Percentiles rank a stretch among this genome's conserved stretches.
Conservation (phyloP, 345 rosid genomes). For the Brassica carinata region DNA sequence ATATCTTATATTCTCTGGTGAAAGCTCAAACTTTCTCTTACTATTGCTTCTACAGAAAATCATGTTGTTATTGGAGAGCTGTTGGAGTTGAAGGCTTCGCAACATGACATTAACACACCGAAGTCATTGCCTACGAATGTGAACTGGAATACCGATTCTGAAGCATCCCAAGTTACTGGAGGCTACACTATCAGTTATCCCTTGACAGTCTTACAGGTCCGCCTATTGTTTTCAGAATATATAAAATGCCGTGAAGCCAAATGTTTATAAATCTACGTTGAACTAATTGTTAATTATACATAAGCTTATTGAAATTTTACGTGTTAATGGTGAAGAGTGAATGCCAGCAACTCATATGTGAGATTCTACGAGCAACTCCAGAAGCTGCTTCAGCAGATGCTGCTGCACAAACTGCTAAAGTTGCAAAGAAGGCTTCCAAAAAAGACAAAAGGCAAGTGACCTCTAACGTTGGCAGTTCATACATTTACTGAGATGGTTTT, state of each 20-base stretch:
- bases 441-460: slow-evolving; percentile 77
- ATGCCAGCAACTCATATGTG: slow-evolving; percentile 99
- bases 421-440: slow-evolving; percentile 75
- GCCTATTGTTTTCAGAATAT: slow-evolving; percentile 17
- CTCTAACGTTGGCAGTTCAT: slow-evolving; percentile 22
- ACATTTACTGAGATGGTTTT: slow-evolving; percentile 18
- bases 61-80: slow-evolving; percentile 95
- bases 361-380: slow-evolving; percentile 97
- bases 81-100: slow-evolving; percentile 72
- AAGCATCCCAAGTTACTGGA: slow-evolving; percentile 84
- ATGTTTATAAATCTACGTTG: slow-evolving; percentile 28
- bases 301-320: slow-evolving; percentile 17
- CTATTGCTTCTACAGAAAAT: slow-evolving; percentile 59
- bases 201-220: slow-evolving; percentile 92
- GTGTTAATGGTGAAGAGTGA: slow-evolving; percentile 66
- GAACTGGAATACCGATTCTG: slow-evolving; percentile 75
- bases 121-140: slow-evolving; percentile 61
- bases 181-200: slow-evolving; percentile 94
- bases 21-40: slow-evolving; percentile 27
- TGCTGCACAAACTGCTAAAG: slow-evolving; percentile 95
- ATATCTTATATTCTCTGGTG: slow-evolving; percentile 4
- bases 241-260: slow-evolving; percentile 13
- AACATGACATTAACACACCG: slow-evolving; percentile 68
- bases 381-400: slow-evolving; percentile 99
- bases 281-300: slow-evolving; percentile 22